These are phyloP conservation scores for Udeniomyces megalosporus DNA, from an alignment of 768 basidiomycete genomes.

Conservation along the genomic window DNA sequence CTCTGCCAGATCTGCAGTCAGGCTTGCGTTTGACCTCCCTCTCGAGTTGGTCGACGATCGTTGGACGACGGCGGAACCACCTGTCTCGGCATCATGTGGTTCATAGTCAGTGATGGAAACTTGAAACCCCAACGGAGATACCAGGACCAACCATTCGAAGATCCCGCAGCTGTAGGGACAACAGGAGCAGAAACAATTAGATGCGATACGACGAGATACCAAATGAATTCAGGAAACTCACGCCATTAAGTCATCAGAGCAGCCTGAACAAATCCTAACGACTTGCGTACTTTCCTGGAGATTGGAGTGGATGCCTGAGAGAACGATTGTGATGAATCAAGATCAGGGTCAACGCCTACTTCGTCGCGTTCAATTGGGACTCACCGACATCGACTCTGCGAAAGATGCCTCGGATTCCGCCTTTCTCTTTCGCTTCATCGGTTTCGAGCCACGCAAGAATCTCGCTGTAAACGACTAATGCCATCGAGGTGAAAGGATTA, in stretches of 20 bases:
- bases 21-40: background rate
- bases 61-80: constrained; percentile 5
- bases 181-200: too few relatives aligned
- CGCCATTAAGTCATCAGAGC: constrained; percentile 10
- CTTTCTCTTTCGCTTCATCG: constrained; percentile 1
- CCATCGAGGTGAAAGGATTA: background rate
- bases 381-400: constrained; percentile 5
- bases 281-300: background rate
- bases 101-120: too few relatives aligned
- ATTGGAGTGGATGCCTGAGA: constrained; percentile 7
- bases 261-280: background rate
- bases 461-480: background rate
- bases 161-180: too few relatives aligned
- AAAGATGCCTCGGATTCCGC: constrained; percentile 12
- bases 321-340: background rate
- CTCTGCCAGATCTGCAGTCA: constrained; percentile 1
- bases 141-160: too few relatives aligned
- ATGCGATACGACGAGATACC: background rate
- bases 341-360: background rate
- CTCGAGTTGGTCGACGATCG: background rate
- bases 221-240: background rate
- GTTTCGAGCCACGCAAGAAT: constrained; percentile 10
- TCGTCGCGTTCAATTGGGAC: background rate
- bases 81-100: too few relatives aligned
- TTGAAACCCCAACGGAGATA: constrained; percentile 1